These are phyloP conservation scores for Trichoderma sp. DNA, from an alignment of 2,329 filamentous ascomycete genomes.

Conservation along the genomic window DNA sequence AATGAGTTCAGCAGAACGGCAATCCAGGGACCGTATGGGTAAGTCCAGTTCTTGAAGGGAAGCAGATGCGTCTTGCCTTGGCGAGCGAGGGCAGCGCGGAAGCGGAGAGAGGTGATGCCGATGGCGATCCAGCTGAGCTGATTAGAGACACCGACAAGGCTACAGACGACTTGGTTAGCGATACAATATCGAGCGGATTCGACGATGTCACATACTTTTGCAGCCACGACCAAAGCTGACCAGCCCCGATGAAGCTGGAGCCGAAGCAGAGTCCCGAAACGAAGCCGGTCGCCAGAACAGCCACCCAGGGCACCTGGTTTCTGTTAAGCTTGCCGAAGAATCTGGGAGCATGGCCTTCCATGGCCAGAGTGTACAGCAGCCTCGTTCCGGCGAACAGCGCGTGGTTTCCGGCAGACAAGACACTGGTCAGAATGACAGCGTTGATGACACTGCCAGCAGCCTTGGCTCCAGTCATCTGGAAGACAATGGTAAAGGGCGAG, in stretches of 20 bases:
- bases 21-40: conserved; percentile 59
- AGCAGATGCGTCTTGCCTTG: conserved; percentile 61
- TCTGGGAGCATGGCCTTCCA: conserved; percentile 52
- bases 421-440: conserved; percentile 49
- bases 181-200: background rate
- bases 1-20: conserved; percentile 57
- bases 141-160: conserved; percentile 63
- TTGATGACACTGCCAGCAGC: conserved; percentile 57
- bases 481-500: conserved; percentile 56
- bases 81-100: conserved; percentile 54
- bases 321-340: conserved; percentile 46
- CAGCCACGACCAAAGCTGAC: conserved; percentile 64
- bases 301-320: conserved; percentile 39
- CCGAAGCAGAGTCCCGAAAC: conserved; percentile 63
- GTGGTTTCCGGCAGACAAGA: conserved; percentile 39
- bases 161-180: background rate
- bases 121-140: conserved; percentile 66
- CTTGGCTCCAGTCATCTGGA: conserved; percentile 53
- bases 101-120: conserved; percentile 62
- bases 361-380: conserved; percentile 38
- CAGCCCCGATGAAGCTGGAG: conserved; percentile 63
- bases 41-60: conserved; percentile 66
- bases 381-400: conserved; percentile 37
- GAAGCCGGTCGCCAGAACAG: conserved; percentile 49
- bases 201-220: conserved; percentile 52